These are phyloP conservation scores for Globisporangium spiculum DNA, from an alignment of 352 stramenopile genomes.

Conservation along the genomic window DNA sequence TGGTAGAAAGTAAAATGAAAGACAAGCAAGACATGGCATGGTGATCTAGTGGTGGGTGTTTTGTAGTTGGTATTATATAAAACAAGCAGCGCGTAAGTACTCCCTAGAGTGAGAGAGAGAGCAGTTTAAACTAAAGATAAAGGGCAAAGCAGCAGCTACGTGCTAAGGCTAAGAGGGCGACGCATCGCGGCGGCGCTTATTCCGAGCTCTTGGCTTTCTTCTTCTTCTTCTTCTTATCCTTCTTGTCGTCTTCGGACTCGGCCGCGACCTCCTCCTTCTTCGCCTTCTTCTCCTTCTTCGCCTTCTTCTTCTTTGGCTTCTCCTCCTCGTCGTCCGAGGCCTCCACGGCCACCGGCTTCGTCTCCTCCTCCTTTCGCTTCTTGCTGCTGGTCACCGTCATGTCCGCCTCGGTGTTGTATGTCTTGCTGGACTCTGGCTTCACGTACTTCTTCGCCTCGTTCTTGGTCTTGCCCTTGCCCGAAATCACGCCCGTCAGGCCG, in stretches of 20 bases:
- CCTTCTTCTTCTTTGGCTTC: constrained; percentile 62
- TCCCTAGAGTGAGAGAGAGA: not conserved
- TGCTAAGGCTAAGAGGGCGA: not conserved
- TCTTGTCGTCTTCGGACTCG: constrained; percentile 35
- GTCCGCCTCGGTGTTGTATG: constrained; percentile 95
- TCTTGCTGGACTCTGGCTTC: constrained; percentile 69
- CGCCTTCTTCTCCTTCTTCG: constrained; percentile 43
- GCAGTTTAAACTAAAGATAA: constrained; percentile 10
- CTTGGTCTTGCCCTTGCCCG: constrained; percentile 89
- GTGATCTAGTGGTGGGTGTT: constrained; percentile 1
- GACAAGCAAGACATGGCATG: not conserved
- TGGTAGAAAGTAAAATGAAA: not conserved
- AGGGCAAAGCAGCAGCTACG: not conserved
- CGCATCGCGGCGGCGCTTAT: constrained; percentile 13
- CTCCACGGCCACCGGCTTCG: constrained; percentile 44
- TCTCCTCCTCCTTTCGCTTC: constrained; percentile 76
- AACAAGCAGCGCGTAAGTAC: constrained; percentile 17
- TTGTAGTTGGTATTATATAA: constrained; percentile 19
- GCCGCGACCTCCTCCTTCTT: constrained; percentile 57
- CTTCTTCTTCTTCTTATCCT: constrained; percentile 49
- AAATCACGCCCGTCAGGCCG: constrained; percentile 80
- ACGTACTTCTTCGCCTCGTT: constrained; percentile 90
- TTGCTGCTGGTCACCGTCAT: constrained; percentile 91
- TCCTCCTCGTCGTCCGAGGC: constrained; percentile 65
- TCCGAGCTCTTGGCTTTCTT: constrained; percentile 26